A percentile compares a stretch with the other conserved stretches of the same genome.
Evolutionary conservation across 208 protist species (phyloP).

Genomic region (Leishmania tarentolae): DNA sequence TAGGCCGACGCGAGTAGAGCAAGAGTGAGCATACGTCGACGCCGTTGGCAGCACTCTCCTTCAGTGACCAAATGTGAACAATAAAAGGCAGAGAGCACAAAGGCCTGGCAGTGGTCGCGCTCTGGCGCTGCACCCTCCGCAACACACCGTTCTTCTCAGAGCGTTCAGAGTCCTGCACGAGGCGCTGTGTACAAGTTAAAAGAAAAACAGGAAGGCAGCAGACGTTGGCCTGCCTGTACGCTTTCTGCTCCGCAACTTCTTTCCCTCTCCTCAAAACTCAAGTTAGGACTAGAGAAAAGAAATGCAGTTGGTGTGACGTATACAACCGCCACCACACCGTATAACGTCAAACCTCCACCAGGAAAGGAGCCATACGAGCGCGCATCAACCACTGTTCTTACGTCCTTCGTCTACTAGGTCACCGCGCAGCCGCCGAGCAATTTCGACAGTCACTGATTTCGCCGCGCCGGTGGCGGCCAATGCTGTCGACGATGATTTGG

Average conservation of each 20-base stretch:
- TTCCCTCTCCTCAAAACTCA: background rate
- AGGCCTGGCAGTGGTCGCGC: background rate
- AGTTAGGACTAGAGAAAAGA: background rate
- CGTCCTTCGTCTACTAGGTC: slow-evolving; percentile 73
- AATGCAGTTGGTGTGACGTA: too few relatives aligned
- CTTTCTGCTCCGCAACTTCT: background rate
- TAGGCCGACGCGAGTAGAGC: background rate
- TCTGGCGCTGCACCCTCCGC: background rate
- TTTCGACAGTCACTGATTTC: slow-evolving; percentile 77
- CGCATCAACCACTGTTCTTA: slow-evolving; percentile 20
- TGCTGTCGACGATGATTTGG: slow-evolving; percentile 1
- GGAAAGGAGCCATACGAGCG: background rate
- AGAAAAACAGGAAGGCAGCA: background rate
- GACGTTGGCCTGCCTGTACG: background rate
- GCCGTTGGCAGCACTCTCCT: background rate
- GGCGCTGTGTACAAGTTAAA: background rate
- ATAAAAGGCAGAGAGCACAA: background rate
- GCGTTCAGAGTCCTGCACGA: background rate
- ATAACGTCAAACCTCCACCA: background rate
- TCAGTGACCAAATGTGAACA: background rate
- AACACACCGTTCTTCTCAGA: background rate
- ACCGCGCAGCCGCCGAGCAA: slow-evolving; percentile 81
- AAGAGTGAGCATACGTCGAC: background rate
- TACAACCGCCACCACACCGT: background rate
- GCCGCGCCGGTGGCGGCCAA: slow-evolving; percentile 10